These are phyloP conservation scores for Saccharomyces cerevisiae DNA, from an alignment of 805 yeast genomes.

Conservation along the genomic window DNA sequence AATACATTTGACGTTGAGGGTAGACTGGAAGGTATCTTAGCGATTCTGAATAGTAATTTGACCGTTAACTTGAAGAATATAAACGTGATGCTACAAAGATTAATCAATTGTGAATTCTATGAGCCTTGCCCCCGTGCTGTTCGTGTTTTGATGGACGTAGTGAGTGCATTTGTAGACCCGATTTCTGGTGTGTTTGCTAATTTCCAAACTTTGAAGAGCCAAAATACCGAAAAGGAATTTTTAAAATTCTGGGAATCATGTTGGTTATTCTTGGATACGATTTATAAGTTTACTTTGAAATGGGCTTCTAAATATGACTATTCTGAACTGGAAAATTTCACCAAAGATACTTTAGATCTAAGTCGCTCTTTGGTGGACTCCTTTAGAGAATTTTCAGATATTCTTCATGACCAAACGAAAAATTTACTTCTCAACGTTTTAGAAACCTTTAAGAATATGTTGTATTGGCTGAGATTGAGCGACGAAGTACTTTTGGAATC, in stretches of 20 bases:
- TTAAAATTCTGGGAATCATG: slow-evolving; percentile 55
- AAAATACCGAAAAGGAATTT: slow-evolving; percentile 22
- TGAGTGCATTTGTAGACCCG: slow-evolving; percentile 57
- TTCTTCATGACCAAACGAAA: slow-evolving; percentile 29
- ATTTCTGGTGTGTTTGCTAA: slow-evolving; percentile 46
- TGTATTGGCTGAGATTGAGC: slow-evolving; percentile 76
- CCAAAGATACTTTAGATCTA: slow-evolving; percentile 77
- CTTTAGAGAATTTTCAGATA: slow-evolving; percentile 41
- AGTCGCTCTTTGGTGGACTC: slow-evolving; percentile 63
- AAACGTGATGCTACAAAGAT: slow-evolving; percentile 36
- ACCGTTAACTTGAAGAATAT: slow-evolving; percentile 42
- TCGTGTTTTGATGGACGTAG: slow-evolving; percentile 65
- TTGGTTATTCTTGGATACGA: slow-evolving; percentile 67
- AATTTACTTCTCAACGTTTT: slow-evolving; percentile 47
- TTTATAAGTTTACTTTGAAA: slow-evolving; percentile 54
- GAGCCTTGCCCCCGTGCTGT: slow-evolving; percentile 74
- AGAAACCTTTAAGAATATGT: slow-evolving; percentile 56
- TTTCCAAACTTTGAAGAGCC: slow-evolving; percentile 17
- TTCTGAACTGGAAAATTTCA: slow-evolving; percentile 61
- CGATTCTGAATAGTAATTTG: slow-evolving; percentile 40
- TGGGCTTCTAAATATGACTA: slow-evolving; percentile 68
- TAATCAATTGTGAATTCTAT: slow-evolving; percentile 42
- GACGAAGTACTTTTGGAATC: slow-evolving; percentile 59
- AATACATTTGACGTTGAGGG: slow-evolving; percentile 77
- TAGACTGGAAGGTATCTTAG: slow-evolving; percentile 64